Evolutionary conservation across 805 yeast genomes (phyloP), one percentile per base, ranked within the genome.

Genomic region (Pichia pseudocactophila): DNA sequence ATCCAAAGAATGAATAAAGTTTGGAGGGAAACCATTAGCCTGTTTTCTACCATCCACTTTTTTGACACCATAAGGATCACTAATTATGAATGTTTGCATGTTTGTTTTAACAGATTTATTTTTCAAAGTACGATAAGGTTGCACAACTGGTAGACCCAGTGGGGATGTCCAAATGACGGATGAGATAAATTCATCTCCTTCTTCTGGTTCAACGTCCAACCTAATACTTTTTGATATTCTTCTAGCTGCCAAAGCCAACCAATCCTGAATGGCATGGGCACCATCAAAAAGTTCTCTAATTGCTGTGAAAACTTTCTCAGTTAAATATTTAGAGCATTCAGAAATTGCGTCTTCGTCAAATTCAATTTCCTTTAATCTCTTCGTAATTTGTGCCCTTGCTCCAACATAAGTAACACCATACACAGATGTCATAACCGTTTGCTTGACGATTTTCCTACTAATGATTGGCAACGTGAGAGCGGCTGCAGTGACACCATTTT

Each of bases 141-240:
- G 99, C 16, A 92, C 98, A 58, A 95, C 88, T 2, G 97, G 96
- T 47, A 92, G 68, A 3, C 96, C 96, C 32, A 90, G 64, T 1
- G 98, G 97, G 0, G 97, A 82, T 0, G 99, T 92, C 99, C 99
- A 92, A 52, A 92, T 87, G 7, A 92, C 96, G 4, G 95, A 77
- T 1, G 95, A 78, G 73, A 86, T 75, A 54, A 76, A 81, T 44
- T 74, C 78, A 4, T 82, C 81, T 38, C 70, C 70, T 41, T 71
- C 74, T 19, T 50, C 68, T 30, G 69, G 70, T 30, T 73, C 80
- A 36, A 74, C 66, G 51, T 82, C 89, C 12, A 84, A 61, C 36
- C 90, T 71, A 15, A 86, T 76, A 4, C 94, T 80, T 54, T 82
- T 82, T 11, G 90, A 72, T 48, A 92, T 86, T 45, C 82, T 68